Evolutionary conservation across 257 asterid genomes (phyloP).

Genomic region (Fraxinus excelsior): DNA sequence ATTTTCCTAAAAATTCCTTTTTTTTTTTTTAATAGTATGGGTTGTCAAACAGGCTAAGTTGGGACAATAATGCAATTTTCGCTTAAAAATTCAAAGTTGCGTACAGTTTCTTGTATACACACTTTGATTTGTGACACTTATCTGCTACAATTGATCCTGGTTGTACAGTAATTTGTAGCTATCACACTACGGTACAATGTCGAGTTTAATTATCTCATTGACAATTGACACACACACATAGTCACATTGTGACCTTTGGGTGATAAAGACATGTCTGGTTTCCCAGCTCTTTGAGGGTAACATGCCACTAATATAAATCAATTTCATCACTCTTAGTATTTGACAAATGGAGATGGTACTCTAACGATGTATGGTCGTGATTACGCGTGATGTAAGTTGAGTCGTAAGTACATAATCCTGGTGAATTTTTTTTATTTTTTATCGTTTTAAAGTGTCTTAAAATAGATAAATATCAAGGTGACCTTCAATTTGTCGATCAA

Average conservation of each 20-base stretch:
- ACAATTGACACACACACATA: conserved; percentile 13
- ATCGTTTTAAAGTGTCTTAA: too few relatives aligned
- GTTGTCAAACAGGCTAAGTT: too few relatives aligned
- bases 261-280: conserved; percentile 10
- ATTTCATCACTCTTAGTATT: background rate
- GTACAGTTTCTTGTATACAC: background rate
- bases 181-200: background rate
- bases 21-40: too few relatives aligned
- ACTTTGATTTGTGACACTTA: conserved; percentile 25
- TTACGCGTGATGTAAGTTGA: background rate
- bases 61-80: background rate
- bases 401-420: background rate
- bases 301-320: background rate
- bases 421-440: background rate
- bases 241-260: background rate
- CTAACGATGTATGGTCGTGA: background rate
- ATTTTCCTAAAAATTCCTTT: too few relatives aligned
- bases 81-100: background rate
- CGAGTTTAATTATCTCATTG: conserved; percentile 5
- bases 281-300: background rate
- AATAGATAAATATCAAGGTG: too few relatives aligned
- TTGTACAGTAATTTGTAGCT: background rate
- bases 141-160: conserved; percentile 15
- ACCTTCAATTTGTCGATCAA: too few relatives aligned
- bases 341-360: background rate